Evolutionary conservation across 1,139 yeast genomes (phyloP).

Genomic region (Pichia sp.): DNA sequence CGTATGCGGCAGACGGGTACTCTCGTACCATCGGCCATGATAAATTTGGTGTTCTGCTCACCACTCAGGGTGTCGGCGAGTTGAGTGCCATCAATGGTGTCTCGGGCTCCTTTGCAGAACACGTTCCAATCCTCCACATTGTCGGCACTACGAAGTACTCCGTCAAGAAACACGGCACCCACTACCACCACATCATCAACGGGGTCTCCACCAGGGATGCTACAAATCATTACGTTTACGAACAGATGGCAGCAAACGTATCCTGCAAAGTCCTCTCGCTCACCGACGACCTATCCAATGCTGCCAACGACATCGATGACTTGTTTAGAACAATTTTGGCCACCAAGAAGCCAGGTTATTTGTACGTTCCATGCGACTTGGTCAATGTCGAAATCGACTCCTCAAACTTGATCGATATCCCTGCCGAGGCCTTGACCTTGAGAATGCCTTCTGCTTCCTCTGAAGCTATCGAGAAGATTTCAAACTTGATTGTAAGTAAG

Average conservation of each 20-base stretch:
- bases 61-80: slow-evolving; percentile 86
- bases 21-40: slow-evolving; percentile 29
- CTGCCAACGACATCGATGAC: slow-evolving; percentile 54
- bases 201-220: slow-evolving; percentile 38
- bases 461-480: slow-evolving; percentile 33
- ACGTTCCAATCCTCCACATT: slow-evolving; percentile 76
- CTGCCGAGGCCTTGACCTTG: slow-evolving; percentile 13
- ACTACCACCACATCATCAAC: slow-evolving; percentile 70
- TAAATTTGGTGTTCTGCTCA: slow-evolving; percentile 33
- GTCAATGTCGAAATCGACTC: slow-evolving; percentile 45
- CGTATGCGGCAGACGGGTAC: slow-evolving; percentile 51
- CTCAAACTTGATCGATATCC: slow-evolving; percentile 24
- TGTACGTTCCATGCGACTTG: slow-evolving; percentile 70
- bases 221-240: slow-evolving; percentile 59
- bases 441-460: slow-evolving; percentile 2
- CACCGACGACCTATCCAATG: slow-evolving; percentile 40
- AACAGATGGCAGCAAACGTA: slow-evolving; percentile 54
- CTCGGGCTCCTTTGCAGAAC: slow-evolving; percentile 78
- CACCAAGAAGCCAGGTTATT: slow-evolving; percentile 72
- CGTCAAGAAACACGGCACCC: slow-evolving; percentile 25
- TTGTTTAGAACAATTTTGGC: slow-evolving; percentile 54
- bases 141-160: slow-evolving; percentile 69
- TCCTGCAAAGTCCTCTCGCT: slow-evolving; percentile 58
- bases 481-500: slow-evolving; percentile 43
- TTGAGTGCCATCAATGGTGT: slow-evolving; percentile 80